phyloP scores from a whole-genome alignment of 148 eudicot genomes.

The Rheum nobile region DNA sequence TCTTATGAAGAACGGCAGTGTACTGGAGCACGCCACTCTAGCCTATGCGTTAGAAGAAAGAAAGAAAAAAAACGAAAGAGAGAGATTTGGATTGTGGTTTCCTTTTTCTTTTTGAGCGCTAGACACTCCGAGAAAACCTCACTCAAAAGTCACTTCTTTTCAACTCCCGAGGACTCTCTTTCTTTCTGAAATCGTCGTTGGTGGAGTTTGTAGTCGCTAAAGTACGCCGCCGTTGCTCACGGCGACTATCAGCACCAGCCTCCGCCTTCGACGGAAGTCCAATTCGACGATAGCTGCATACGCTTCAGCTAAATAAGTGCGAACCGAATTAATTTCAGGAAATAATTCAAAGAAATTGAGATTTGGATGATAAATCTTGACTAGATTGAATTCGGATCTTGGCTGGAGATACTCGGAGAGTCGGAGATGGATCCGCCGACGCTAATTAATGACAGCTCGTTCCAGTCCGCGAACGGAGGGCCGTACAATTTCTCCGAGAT shows the following conservation, averaged over 20 bases:
- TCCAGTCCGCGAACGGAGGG: slow-evolving; percentile 10
- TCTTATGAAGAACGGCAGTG: slow-evolving; percentile 1
- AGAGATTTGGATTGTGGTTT: not conserved
- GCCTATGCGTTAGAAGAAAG: not conserved
- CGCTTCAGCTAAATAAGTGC: not conserved
- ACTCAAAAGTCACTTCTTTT: slow-evolving; percentile 47
- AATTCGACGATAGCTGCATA: not conserved
- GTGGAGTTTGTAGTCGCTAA: not conserved
- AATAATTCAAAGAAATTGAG: not conserved
- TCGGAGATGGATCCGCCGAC: slow-evolving; percentile 36
- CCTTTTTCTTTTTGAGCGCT: slow-evolving; percentile 9
- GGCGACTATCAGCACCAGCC: not conserved
- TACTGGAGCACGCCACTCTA: not conserved
- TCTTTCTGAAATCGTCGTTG: slow-evolving; percentile 2
- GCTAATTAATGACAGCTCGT: slow-evolving; percentile 20
- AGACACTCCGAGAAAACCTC: slow-evolving; percentile 41
- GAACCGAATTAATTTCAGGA: not conserved
- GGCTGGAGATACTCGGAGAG: not conserved
- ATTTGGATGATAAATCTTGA: not conserved
- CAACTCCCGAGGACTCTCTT: slow-evolving; percentile 23
- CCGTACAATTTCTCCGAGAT: slow-evolving; percentile 34
- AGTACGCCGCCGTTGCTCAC: not conserved
- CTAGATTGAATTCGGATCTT: slow-evolving; percentile 1
- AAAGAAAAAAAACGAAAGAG: not conserved
- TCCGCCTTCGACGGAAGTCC: not conserved